Percentiles rank a stretch among this genome's conserved stretches.
Evolutionary conservation across 768 basidiomycete species (phyloP).

Genomic region (Rhodotorula paludigena): DNA sequence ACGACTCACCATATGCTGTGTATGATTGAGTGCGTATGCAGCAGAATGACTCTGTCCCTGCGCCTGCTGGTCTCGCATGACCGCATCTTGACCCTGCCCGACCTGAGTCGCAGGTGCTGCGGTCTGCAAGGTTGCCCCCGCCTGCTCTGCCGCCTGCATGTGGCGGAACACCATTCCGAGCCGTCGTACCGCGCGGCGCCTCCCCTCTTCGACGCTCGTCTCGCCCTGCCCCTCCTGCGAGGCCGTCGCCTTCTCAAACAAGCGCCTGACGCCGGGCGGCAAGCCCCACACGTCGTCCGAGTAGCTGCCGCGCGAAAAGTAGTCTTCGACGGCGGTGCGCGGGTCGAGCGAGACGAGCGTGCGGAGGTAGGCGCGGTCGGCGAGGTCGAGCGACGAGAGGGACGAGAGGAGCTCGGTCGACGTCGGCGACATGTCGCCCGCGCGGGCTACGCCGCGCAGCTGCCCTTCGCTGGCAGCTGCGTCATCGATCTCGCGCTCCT

Average conservation of each 20-base stretch:
- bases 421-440: constrained; percentile 24
- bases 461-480: background rate
- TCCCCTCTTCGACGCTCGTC: constrained; percentile 6
- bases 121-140: no score
- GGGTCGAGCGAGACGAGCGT: constrained; percentile 26
- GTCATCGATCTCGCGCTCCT: background rate
- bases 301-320: constrained; percentile 19
- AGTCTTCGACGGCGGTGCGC: constrained; percentile 10
- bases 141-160: background rate
- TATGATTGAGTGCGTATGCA: no score
- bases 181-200: constrained; percentile 18
- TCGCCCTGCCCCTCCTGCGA: background rate
- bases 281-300: constrained; percentile 30
- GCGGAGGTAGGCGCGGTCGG: constrained; percentile 23
- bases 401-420: constrained; percentile 16
- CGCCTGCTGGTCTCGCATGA: no score
- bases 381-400: constrained; percentile 30
- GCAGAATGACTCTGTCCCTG: no score
- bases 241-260: constrained; percentile 11
- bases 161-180: constrained; percentile 33
- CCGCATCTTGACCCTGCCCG: no score
- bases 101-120: no score
- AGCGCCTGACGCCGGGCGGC: background rate
- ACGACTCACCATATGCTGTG: no score
- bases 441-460: no score